These are phyloP conservation scores for Xylaria acuta DNA, from an alignment of 495 filamentous ascomycete genomes.

Conservation along the genomic window DNA sequence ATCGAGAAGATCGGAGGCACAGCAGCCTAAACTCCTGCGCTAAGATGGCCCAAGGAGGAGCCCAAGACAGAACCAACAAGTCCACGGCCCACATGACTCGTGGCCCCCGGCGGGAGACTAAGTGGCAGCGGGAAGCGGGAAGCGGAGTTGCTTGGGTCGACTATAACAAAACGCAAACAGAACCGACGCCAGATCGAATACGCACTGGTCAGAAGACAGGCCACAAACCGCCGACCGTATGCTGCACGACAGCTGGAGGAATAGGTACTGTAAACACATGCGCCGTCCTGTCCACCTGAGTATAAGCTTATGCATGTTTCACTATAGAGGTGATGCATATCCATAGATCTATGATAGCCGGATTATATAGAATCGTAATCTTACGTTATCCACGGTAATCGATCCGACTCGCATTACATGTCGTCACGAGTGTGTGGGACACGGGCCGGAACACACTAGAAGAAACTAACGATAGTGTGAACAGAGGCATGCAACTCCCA, in stretches of 20 bases:
- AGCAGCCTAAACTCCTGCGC: background rate
- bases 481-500: background rate
- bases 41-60: background rate
- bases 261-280: background rate
- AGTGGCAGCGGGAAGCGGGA: conserved; percentile 14
- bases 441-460: background rate
- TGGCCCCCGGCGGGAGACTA: conserved; percentile 3
- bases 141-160: background rate
- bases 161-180: background rate
- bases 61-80: background rate
- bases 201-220: background rate
- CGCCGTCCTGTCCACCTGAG: background rate
- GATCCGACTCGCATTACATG: background rate
- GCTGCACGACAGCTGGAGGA: background rate
- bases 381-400: background rate
- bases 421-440: background rate
- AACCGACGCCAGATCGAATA: background rate
- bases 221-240: background rate
- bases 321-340: background rate
- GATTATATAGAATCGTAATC: background rate
- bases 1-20: conserved; percentile 29
- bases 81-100: conserved; percentile 7
- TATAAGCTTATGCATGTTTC: background rate
- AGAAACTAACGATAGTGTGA: background rate
- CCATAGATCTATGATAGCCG: background rate